A percentile compares a stretch with the other conserved stretches of the same genome.
These are phyloP conservation scores for Phytophthora constricta DNA, from an alignment of 352 stramenopile genomes.

Conservation along the genomic window DNA sequence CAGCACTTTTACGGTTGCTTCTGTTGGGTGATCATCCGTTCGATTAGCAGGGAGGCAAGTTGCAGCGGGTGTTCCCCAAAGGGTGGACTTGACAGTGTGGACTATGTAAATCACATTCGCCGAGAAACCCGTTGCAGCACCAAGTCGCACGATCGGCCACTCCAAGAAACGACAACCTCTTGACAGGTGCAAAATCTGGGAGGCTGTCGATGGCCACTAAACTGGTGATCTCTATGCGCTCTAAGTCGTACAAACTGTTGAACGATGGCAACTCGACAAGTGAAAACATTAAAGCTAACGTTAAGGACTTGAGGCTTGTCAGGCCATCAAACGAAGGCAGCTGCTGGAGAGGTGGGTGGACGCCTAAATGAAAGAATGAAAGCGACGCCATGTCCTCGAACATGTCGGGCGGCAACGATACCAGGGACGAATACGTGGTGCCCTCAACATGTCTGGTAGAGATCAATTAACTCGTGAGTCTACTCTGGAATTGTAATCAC, in stretches of 20 bases:
- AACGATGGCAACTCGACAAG: slow-evolving; percentile 21
- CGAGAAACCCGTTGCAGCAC: slow-evolving; percentile 38
- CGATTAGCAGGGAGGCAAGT: slow-evolving; percentile 1
- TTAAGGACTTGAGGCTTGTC: slow-evolving; percentile 27
- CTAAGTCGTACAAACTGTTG: slow-evolving; percentile 7
- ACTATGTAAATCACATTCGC: slow-evolving; percentile 13
- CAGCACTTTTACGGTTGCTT: neutral
- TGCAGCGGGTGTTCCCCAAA: slow-evolving; percentile 10
- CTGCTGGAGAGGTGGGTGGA: slow-evolving; percentile 3
- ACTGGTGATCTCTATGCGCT: slow-evolving; percentile 17
- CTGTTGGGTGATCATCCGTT: neutral
- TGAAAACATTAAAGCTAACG: slow-evolving; percentile 13
- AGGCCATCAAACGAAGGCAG: slow-evolving; percentile 29
- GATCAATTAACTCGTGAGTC: too few species aligned
- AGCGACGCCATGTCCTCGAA: slow-evolving; percentile 40
- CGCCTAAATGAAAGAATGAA: slow-evolving; percentile 32
- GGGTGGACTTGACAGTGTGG: slow-evolving; percentile 3
- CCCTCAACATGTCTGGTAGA: slow-evolving; percentile 23
- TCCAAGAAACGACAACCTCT: slow-evolving; percentile 7
- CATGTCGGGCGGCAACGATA: slow-evolving; percentile 19
- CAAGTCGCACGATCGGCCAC: neutral
- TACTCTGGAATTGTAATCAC: neutral
- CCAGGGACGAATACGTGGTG: neutral
- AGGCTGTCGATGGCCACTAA: neutral
- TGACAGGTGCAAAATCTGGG: slow-evolving; percentile 15